Evolutionary conservation across 805 yeast species (phyloP).

Genomic region (Phaffomyces opuntiae): DNA sequence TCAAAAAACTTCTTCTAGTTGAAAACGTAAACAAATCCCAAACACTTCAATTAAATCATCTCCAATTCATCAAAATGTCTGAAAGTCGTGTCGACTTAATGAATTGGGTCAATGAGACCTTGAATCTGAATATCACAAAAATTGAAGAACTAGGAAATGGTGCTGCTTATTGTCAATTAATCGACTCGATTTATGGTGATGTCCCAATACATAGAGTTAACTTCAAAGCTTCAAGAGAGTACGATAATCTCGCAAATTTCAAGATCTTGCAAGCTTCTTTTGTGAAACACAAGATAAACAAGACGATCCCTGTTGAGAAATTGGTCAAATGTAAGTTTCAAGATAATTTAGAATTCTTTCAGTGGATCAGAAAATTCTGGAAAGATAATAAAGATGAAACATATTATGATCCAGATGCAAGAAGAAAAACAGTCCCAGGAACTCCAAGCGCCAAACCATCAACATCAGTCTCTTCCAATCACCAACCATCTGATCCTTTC

Average conservation of each 20-base stretch:
- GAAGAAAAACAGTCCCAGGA: conserved; percentile 35
- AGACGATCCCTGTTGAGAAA: conserved; percentile 72
- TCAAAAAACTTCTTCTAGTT: not conserved
- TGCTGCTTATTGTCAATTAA: conserved; percentile 87
- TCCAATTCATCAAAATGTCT: not conserved
- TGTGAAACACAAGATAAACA: conserved; percentile 58
- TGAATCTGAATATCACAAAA: conserved; percentile 59
- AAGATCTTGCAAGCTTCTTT: conserved; percentile 83
- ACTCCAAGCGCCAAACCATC: not conserved
- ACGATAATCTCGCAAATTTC: conserved; percentile 73
- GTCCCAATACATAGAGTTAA: conserved; percentile 75
- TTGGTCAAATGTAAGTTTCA: conserved; percentile 85
- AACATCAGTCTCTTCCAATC: conserved; percentile 1
- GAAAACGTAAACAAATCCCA: not conserved
- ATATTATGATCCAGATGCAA: conserved; percentile 60
- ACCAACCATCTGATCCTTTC: not conserved
- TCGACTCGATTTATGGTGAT: conserved; percentile 80
- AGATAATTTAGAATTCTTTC: conserved; percentile 89
- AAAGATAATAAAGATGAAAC: conserved; percentile 61
- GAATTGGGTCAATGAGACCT: conserved; percentile 74
- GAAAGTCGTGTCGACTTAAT: conserved; percentile 61
- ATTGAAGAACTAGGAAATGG: conserved; percentile 96
- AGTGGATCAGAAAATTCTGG: conserved; percentile 88
- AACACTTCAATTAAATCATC: not conserved
- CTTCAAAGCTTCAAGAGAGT: conserved; percentile 63